Evolutionary conservation across 23 red algal species (phyloP).

Genomic region (Gracilaria domingensis): DNA sequence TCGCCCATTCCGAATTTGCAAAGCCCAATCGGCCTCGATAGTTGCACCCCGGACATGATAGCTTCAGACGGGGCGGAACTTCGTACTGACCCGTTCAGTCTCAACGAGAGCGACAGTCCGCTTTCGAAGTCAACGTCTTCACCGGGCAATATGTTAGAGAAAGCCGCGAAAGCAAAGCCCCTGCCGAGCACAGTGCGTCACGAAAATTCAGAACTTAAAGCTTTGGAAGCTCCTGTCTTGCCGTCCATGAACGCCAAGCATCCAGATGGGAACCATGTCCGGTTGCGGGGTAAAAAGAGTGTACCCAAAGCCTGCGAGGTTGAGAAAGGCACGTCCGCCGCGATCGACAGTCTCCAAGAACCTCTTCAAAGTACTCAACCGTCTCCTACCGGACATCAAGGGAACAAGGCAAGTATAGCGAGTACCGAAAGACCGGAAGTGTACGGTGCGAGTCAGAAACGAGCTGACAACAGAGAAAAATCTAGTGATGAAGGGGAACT

Average conservation of each 20-base stretch:
- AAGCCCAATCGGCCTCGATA: not conserved
- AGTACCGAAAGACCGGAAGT: not conserved
- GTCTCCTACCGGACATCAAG: not conserved
- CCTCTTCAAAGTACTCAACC: not conserved
- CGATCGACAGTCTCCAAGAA: not conserved
- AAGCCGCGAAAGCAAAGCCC: not conserved
- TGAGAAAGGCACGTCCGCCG: not conserved
- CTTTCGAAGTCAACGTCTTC: not conserved
- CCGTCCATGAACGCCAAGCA: not conserved
- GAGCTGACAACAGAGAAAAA: not conserved
- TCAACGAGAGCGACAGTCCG: conserved; percentile 12
- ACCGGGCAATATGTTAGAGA: conserved; percentile 21
- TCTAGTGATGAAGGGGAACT: not conserved
- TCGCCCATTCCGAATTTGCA: conserved; percentile 14
- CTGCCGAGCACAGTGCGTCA: not conserved
- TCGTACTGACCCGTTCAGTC: conserved; percentile 18
- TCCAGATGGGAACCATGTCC: not conserved
- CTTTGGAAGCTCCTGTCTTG: not conserved
- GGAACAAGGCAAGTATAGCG: not conserved
- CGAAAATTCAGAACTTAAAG: not conserved
- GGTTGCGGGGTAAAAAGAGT: not conserved
- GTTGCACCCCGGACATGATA: not conserved
- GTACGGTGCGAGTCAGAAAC: not conserved
- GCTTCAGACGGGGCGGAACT: conserved; percentile 4
- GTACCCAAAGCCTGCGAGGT: not conserved